Evolutionary conservation across 768 basidiomycete genomes (phyloP).

Genomic region (Tubosaeta brunneosetosa): DNA sequence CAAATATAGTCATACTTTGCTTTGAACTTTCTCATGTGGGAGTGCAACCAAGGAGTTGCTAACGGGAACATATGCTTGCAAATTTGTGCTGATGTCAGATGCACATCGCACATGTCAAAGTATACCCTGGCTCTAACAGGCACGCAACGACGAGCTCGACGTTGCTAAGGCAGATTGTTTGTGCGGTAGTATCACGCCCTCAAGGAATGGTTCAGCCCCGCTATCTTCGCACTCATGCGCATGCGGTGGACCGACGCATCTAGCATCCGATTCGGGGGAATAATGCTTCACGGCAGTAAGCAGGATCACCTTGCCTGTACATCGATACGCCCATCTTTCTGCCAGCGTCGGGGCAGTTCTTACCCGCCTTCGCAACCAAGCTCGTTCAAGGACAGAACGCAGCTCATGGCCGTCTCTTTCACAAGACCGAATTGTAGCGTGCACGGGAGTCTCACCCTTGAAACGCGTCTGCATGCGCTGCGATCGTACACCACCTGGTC

Average conservation of each 20-base stretch:
- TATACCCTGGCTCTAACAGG: conserved; percentile 88
- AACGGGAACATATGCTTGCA: no score
- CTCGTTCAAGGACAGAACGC: conserved; percentile 96
- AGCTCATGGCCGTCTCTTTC: conserved; percentile 78
- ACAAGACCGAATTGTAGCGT: conserved; percentile 91
- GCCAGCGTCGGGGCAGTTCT: conserved; percentile 98
- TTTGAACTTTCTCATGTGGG: no score
- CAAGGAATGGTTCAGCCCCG: conserved; percentile 90
- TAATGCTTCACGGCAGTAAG: conserved; percentile 82
- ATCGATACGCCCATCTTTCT: conserved; percentile 87
- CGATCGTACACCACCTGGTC: conserved; percentile 55
- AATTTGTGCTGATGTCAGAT: not conserved
- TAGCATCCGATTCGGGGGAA: not conserved
- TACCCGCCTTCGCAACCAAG: conserved; percentile 84
- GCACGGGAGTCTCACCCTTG: conserved; percentile 91
- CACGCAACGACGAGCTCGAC: conserved; percentile 86
- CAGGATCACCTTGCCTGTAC: conserved; percentile 70
- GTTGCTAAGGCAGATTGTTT: conserved; percentile 77
- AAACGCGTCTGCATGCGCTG: conserved; percentile 10
- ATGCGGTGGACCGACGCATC: conserved; percentile 35
- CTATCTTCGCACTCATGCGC: conserved; percentile 88
- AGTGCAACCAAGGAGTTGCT: no score
- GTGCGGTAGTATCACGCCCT: conserved; percentile 66
- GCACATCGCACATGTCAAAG: not conserved
- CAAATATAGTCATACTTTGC: not conserved